These are phyloP conservation scores for Cucurbita moschata DNA, from an alignment of 306 rosid species.

Conservation along the genomic window DNA sequence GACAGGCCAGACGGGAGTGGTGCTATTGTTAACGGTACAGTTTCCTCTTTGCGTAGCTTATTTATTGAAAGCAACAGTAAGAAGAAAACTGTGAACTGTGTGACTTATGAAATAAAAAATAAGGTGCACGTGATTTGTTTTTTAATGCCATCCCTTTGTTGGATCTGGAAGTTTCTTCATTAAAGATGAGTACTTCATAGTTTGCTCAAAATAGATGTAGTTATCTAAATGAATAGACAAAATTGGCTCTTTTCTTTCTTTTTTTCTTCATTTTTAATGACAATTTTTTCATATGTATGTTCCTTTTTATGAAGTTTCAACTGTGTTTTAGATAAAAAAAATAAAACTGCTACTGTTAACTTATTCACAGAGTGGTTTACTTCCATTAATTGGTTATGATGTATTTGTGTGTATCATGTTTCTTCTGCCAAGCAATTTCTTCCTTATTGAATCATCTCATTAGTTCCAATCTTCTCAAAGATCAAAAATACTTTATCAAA, in stretches of 20 bases:
- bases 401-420: not conserved
- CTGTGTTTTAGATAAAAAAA: not conserved
- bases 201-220: not conserved
- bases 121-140: not conserved
- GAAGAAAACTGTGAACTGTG: not conserved
- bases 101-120: not conserved
- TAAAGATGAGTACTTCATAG: not conserved
- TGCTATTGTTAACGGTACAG: constrained; percentile 39
- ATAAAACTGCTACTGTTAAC: not conserved
- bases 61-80: not conserved
- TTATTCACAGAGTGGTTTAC: not conserved
- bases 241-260: not conserved
- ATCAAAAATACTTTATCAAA: not conserved
- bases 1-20: constrained; percentile 27
- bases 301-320: not conserved
- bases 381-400: not conserved
- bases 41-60: not conserved
- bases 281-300: not conserved
- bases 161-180: not conserved
- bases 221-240: not conserved
- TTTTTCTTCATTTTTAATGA: not conserved
- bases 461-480: not conserved
- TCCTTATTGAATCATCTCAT: not conserved
- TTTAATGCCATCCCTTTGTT: not conserved
- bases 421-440: not conserved